Evolutionary conservation across 179 eudicot genomes (phyloP).

Genomic region (Spinacia oleracea): DNA sequence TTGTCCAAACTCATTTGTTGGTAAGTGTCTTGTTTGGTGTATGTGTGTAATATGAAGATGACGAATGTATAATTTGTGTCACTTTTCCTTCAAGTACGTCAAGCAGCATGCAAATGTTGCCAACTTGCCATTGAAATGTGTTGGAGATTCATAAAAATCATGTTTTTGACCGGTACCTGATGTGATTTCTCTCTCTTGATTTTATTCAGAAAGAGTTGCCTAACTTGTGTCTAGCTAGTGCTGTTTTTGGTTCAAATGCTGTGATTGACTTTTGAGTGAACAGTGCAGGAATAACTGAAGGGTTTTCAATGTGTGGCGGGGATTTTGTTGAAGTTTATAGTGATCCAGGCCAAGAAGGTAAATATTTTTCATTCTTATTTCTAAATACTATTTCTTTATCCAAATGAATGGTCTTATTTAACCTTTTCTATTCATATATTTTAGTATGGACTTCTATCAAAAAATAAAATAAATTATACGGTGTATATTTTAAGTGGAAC

Average conservation of each 20-base stretch:
- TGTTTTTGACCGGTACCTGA: background rate
- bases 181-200: background rate
- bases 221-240: slow-evolving; percentile 10
- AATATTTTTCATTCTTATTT: background rate
- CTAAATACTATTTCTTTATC: background rate
- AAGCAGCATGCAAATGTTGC: background rate
- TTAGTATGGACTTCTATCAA: background rate
- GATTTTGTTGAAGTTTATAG: slow-evolving; percentile 95
- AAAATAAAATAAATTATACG: too few species aligned
- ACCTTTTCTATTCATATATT: background rate
- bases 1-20: background rate
- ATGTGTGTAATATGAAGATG: background rate
- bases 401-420: background rate
- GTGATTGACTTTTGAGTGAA: slow-evolving; percentile 31
- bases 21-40: background rate
- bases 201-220: background rate
- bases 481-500: too few species aligned
- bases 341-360: slow-evolving; percentile 92
- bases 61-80: background rate
- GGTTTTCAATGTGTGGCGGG: slow-evolving; percentile 99
- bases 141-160: background rate
- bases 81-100: background rate
- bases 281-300: slow-evolving; percentile 99
- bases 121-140: background rate
- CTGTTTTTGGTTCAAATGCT: slow-evolving; percentile 5